phyloP scores from a whole-genome alignment of 352 stramenopile species.

The Pythium biforme region DNA sequence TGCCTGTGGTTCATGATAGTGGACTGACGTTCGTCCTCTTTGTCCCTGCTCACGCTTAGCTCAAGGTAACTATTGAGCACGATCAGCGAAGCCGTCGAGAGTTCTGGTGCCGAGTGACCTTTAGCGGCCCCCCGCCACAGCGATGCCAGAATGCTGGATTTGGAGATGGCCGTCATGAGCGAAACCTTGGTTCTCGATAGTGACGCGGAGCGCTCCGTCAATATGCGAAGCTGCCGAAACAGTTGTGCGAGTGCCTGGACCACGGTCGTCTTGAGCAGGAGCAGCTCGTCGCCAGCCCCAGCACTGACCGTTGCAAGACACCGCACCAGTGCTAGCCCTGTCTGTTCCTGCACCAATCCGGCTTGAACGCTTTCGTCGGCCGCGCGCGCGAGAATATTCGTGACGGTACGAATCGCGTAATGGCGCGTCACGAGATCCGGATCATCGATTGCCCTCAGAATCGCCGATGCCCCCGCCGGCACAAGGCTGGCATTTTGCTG shows the following conservation, averaged over 20 bases:
- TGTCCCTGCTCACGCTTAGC: conserved; percentile 30
- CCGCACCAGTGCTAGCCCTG: conserved; percentile 22
- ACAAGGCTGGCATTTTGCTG: conserved; percentile 48
- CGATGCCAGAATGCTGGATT: conserved; percentile 34
- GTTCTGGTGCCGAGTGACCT: conserved; percentile 19
- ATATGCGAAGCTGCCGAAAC: conserved; percentile 41
- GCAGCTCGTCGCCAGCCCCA: background rate
- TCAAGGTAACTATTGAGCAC: conserved; percentile 65
- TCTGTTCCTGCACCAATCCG: conserved; percentile 43
- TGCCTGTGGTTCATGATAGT: conserved; percentile 34
- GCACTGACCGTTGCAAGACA: background rate
- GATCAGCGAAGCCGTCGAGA: conserved; percentile 59
- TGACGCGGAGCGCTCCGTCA: background rate
- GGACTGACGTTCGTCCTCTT: conserved; percentile 22
- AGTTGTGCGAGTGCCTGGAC: conserved; percentile 57
- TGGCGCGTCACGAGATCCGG: conserved; percentile 41
- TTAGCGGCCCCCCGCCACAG: conserved; percentile 42
- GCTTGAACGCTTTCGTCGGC: conserved; percentile 28
- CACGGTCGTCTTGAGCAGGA: conserved; percentile 38
- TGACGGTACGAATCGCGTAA: conserved; percentile 55
- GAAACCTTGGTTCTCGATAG: conserved; percentile 31
- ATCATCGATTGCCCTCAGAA: conserved; percentile 44
- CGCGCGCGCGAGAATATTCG: conserved; percentile 64
- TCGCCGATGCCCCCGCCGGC: conserved; percentile 26
- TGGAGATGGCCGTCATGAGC: conserved; percentile 39